Base-by-base conservation (phyloP, 257 asterid genomes). In the Solanum sejunctum region DNA sequence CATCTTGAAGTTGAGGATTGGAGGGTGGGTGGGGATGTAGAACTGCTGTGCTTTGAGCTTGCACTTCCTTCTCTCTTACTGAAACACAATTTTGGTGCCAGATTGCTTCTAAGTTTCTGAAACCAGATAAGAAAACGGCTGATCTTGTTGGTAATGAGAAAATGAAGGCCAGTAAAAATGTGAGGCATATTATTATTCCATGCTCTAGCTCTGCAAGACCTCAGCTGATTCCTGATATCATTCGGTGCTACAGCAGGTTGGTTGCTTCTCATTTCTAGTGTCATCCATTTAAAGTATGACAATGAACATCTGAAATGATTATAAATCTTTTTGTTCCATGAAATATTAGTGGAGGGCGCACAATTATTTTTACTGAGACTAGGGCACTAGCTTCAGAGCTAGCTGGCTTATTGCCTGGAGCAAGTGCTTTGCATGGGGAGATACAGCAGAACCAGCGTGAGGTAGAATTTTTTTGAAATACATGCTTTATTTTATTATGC, bases 371-470 rank as follows among this genome's bases (percentile, higher is more conserved):
- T 91, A 94, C 98, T 0, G 99, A 97, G 91, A 97, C 95, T 17
- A 97, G 94, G 92, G 98, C 93, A 52, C 85, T 89, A 57, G 98
- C 98, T 84, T 95, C 98, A 28, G 93, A 97, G 78, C 97, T 97
- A 85, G 92, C 99, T 88, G 97, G 98, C 57, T 57, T 93, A 47
- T 94, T 97, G 91, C 99, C 95, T 75, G 99, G 97, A 64, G 95
- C 99, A 71, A 97, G 98, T 81, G 98, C 99, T 18, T 89, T 97
- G 91, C 99, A 97, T 87, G 98, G 99, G 20, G 99, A 97, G 89
- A 97, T 97, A 85, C 98, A 97, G 39, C 99, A 97, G 89, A 84
- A 95, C 17, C 96, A 97, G 77, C 98, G 99, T 82, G 99, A 97
- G 97, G 99, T 94, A 88, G 87, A 71, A 13, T 54, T 67, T 82